Evolutionary conservation across 768 basidiomycete species (phyloP), one percentile per base, ranked within the genome.

Genomic region (Rhodotorula babjevae): DNA sequence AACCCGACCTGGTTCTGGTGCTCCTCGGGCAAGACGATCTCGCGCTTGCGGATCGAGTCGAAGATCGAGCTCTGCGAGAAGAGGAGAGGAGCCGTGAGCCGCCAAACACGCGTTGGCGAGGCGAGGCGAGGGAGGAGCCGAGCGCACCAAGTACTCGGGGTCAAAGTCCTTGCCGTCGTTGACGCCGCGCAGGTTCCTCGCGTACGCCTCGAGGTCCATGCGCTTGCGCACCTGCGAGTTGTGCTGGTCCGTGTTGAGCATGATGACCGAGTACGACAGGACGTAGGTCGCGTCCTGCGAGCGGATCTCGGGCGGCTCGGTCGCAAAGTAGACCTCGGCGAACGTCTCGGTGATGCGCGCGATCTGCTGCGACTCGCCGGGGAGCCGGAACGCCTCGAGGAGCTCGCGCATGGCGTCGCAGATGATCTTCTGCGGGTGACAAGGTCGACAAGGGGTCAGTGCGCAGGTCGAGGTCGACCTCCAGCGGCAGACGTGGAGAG

Each of bases 21-120:
- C 77, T 99, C 96, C 81, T 97, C 93, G 0, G 96, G 95, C 88
- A 99, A 90, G 62, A 98, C 86, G 66, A 99, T 97, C 82, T 99
- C 96, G 56, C 88, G 85, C 81, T 90, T 93, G 64, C 90, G 87
- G 78, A 99, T 96, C 2, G 91, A 93, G 76, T 98, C 93, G 76
- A 92, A 98, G 63, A 98, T 92, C 57, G 85, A 85, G 83, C 89
- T 87, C 94, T 96, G 79, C 16, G 62, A 21, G n/a, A 3, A 3
- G 18, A 12, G 8, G 29, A 44, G 16, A 62, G 31, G 16, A 3
- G 46, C n/a, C 3, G 57, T 68, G n/a, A 70, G 68, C 55, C 71
- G n/a, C n/a, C n/a, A n/a, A n/a, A n/a, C n/a, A n/a, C n/a, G n/a
- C n/a, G n/a, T n/a, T n/a, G n/a, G n/a, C 31, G 50, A 11, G 36